A percentile compares a stretch with the other conserved stretches of the same genome.
Evolutionary conservation across 2,329 filamentous ascomycete species (phyloP).

Genomic region (Rachicladosporium sp.): DNA sequence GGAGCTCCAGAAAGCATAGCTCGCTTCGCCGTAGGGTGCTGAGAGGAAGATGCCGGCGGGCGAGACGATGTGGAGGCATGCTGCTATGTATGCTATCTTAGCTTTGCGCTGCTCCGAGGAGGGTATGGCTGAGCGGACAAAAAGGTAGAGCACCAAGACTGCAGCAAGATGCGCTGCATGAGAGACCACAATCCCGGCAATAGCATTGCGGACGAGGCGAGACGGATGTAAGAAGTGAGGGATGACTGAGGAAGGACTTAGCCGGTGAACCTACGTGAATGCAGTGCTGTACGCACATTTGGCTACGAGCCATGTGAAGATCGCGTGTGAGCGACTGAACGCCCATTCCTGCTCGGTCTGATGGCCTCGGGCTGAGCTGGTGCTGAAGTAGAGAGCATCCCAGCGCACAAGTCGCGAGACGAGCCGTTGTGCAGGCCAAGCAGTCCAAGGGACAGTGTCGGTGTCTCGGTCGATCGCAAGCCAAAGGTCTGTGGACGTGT

Average conservation of each 20-base stretch:
- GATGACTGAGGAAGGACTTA: constrained; percentile 18
- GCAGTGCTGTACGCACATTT: constrained; percentile 3
- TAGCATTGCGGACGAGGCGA: constrained; percentile 21
- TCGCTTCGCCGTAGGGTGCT: constrained; percentile 70
- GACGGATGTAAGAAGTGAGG: constrained; percentile 8
- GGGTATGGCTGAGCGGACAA: constrained; percentile 47
- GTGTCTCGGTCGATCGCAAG: constrained; percentile 6
- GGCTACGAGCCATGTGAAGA: too few relatives aligned
- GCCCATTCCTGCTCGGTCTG: constrained; percentile 78
- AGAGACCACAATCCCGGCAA: constrained; percentile 54
- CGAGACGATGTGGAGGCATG: constrained; percentile 67
- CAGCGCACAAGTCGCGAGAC: constrained; percentile 55
- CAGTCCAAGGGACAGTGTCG: constrained; percentile 1
- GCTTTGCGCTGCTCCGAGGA: constrained; percentile 19
- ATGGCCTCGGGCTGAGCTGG: constrained; percentile 50
- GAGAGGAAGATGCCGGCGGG: constrained; percentile 84
- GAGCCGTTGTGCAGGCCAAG: constrained; percentile 23
- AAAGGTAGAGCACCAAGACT: constrained; percentile 56
- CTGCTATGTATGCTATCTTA: constrained; percentile 53
- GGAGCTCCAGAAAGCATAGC: constrained; percentile 69
- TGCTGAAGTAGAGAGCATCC: constrained; percentile 69
- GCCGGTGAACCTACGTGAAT: constrained; percentile 7
- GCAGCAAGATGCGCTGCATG: constrained; percentile 67
- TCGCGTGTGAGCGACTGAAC: constrained; percentile 44
- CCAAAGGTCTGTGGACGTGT: constrained; percentile 56